Conservation (phyloP, 768 basidiomycete species). For the Leccinum rimulosum region DNA sequence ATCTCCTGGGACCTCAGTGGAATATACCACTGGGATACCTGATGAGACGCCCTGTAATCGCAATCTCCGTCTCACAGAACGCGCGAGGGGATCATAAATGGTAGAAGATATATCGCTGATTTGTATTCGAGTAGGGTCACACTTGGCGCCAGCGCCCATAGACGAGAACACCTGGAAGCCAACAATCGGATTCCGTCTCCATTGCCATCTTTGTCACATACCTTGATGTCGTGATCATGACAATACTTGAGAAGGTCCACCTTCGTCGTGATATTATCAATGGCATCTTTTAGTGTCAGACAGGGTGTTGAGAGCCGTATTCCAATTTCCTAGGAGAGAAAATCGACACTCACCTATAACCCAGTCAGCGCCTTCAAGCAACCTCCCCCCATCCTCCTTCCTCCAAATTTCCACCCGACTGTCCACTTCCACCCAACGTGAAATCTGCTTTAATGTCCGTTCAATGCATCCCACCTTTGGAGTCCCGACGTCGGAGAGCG, state of each 20-base stretch:
- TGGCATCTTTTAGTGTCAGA: constrained; percentile 63
- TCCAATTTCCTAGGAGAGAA: not conserved
- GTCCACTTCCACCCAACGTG: constrained; percentile 88
- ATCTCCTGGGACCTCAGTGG: constrained; percentile 88
- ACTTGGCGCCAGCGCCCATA: constrained; percentile 95
- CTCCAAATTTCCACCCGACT: constrained; percentile 82
- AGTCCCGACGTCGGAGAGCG: constrained; percentile 85
- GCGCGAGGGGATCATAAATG: constrained; percentile 91
- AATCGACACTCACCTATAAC: constrained; percentile 67
- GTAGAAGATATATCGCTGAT: constrained; percentile 93
- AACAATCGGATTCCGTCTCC: not conserved
- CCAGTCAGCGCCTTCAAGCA: constrained; percentile 89
- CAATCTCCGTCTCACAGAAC: constrained; percentile 79
- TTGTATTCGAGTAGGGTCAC: constrained; percentile 92
- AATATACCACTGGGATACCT: constrained; percentile 89
- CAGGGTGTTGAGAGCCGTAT: constrained; percentile 3
- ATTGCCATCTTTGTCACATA: constrained; percentile 21
- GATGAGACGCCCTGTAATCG: constrained; percentile 58
- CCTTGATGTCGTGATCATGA: constrained; percentile 75
- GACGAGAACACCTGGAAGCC: constrained; percentile 79
- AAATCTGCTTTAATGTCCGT: constrained; percentile 63
- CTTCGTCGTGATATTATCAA: constrained; percentile 97
- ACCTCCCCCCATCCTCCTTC: constrained; percentile 68
- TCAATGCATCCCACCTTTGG: constrained; percentile 85
- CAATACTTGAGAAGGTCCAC: constrained; percentile 93